These are phyloP conservation scores for Hemerocallis citrina DNA, from an alignment of 106 monocot genomes.

Conservation along the genomic window DNA sequence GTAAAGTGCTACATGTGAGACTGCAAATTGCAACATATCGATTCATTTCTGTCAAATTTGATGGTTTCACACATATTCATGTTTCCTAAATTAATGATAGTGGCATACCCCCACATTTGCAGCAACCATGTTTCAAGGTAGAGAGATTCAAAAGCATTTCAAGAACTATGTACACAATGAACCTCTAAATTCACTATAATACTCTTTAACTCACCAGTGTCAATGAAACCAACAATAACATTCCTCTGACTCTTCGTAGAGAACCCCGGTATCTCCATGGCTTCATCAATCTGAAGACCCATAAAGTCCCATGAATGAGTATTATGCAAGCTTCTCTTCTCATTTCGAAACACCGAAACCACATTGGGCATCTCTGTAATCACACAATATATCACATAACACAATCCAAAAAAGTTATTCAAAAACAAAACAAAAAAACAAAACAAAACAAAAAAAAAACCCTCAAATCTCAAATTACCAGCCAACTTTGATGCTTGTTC, in stretches of 20 bases:
- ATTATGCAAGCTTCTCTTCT: slow-evolving; percentile 63
- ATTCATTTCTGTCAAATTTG: too few species aligned
- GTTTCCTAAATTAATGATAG: too few species aligned
- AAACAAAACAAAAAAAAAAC: neutral
- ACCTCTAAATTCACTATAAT: too few species aligned
- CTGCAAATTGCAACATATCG: too few species aligned
- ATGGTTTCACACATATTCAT: too few species aligned
- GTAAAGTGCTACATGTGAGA: too few species aligned
- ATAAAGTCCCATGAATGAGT: slow-evolving; percentile 98
- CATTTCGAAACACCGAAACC: slow-evolving; percentile 74
- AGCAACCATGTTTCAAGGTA: too few species aligned
- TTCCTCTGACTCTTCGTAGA: slow-evolving; percentile 87
- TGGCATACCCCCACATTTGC: too few species aligned
- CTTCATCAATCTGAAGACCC: slow-evolving; percentile 52
- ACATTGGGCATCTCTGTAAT: slow-evolving; percentile 60
- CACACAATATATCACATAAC: neutral
- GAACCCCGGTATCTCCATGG: slow-evolving; percentile 63
- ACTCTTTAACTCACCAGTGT: slow-evolving; percentile 81
- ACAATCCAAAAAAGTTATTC: slow-evolving; percentile 9
- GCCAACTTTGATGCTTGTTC: slow-evolving; percentile 57
- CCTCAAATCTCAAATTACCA: slow-evolving; percentile 20
- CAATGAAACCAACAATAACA: slow-evolving; percentile 93
- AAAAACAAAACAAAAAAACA: too few species aligned
- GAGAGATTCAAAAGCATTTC: too few species aligned
- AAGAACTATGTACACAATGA: too few species aligned